Evolutionary conservation across 192 early-diverging fungal genomes (phyloP).

Genomic region (Coemansia guatemalensis): DNA sequence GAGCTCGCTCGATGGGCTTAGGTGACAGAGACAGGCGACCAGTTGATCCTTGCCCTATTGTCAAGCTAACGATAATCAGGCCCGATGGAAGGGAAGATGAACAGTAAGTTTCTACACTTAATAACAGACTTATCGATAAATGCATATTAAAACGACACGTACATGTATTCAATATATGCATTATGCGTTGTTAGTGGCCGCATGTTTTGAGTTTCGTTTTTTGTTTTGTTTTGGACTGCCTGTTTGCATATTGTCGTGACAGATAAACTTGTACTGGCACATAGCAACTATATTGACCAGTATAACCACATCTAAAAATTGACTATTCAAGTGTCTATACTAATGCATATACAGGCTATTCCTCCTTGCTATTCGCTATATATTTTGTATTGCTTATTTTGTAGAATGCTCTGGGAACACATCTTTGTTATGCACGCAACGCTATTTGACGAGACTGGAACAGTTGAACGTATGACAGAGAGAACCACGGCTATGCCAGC

Average conservation of each 20-base stretch:
- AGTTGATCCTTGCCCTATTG: constrained; percentile 44
- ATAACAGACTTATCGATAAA: neutral
- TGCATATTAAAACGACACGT: neutral
- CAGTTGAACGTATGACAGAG: constrained; percentile 11
- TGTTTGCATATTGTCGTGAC: neutral
- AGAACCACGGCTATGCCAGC: neutral
- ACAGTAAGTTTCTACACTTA: constrained; percentile 27
- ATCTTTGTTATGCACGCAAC: constrained; percentile 31
- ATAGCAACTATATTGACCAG: neutral
- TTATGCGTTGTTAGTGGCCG: neutral
- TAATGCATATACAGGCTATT: neutral
- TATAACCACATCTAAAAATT: neutral
- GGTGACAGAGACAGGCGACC: constrained; percentile 35
- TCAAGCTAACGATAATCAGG: constrained; percentile 19
- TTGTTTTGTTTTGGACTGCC: neutral
- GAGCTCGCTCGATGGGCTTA: constrained; percentile 11
- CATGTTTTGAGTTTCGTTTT: neutral
- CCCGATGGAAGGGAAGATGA: constrained; percentile 30
- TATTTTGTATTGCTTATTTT: neutral
- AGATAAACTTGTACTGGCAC: neutral
- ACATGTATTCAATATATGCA: neutral
- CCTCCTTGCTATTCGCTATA: neutral
- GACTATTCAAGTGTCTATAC: neutral
- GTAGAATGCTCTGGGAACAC: constrained; percentile 25
- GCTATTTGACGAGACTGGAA: constrained; percentile 29